A percentile compares a stretch with the other conserved stretches of the same genome.
Evolutionary conservation across 331 rosid species (phyloP).

Genomic region (Spiraea crenata): DNA sequence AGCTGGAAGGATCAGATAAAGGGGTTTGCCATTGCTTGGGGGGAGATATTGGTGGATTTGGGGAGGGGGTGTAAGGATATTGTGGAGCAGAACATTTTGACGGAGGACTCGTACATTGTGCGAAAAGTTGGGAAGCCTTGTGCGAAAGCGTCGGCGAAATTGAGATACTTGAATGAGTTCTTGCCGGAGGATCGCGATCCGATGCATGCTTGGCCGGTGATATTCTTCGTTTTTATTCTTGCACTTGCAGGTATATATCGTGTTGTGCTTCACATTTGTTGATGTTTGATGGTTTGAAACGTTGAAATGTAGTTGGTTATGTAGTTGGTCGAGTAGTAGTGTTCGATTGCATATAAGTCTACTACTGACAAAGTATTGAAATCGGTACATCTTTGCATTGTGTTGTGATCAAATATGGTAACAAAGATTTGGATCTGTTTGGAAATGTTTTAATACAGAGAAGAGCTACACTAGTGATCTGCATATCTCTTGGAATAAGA

Average conservation of each 20-base stretch:
- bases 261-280: neutral
- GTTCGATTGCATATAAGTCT: neutral
- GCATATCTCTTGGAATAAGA: too few relatives aligned
- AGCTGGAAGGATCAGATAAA: conserved; percentile 72
- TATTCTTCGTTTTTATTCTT: conserved; percentile 66
- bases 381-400: too few relatives aligned
- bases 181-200: conserved; percentile 99
- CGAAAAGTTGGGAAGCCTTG: conserved; percentile 64
- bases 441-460: too few relatives aligned
- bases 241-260: conserved; percentile 62
- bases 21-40: conserved; percentile 86
- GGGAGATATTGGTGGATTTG: conserved; percentile 75
- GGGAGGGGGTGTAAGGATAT: conserved; percentile 81
- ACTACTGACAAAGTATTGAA: neutral
- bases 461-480: too few relatives aligned
- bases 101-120: conserved; percentile 60
- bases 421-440: too few relatives aligned
- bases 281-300: neutral
- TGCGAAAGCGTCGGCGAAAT: conserved; percentile 52
- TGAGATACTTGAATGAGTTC: conserved; percentile 68
- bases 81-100: conserved; percentile 66
- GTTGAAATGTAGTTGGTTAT: neutral
- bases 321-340: neutral
- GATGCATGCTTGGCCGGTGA: conserved; percentile 76
- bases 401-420: too few relatives aligned